phyloP scores from a whole-genome alignment of 306 rosid genomes.

The Corylus heterophylla region DNA sequence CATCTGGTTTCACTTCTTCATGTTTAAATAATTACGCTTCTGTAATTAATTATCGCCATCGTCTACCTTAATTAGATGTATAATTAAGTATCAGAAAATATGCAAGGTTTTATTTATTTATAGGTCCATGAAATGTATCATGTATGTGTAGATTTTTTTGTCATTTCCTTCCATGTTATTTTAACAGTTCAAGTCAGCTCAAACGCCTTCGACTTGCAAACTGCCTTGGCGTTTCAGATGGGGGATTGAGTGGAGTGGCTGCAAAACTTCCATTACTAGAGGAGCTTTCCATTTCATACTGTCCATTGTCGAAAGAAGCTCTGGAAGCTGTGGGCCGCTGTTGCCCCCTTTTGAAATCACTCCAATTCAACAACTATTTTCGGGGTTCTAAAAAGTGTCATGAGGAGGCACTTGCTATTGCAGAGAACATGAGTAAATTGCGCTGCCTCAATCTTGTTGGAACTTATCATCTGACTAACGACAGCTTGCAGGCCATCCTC shows the following conservation, averaged over 20 bases:
- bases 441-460: constrained; percentile 61
- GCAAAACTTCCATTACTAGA: constrained; percentile 58
- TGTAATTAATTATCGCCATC: too few species aligned
- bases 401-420: constrained; percentile 50
- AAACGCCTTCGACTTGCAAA: constrained; percentile 34
- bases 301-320: constrained; percentile 28
- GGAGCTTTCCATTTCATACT: constrained; percentile 52
- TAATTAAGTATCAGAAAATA: too few species aligned
- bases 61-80: too few species aligned
- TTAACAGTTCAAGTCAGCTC: constrained; percentile 48
- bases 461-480: constrained; percentile 46
- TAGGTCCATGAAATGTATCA: too few species aligned
- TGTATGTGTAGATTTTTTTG: neutral
- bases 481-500: constrained; percentile 57
- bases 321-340: constrained; percentile 48
- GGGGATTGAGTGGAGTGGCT: constrained; percentile 46
- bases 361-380: constrained; percentile 25
- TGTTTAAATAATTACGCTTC: too few species aligned
- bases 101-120: too few species aligned
- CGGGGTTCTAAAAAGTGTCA: neutral
- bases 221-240: constrained; percentile 38
- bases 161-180: neutral
- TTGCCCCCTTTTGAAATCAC: constrained; percentile 51
- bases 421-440: constrained; percentile 46
- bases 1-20: too few species aligned